Evolutionary conservation across 2,329 filamentous ascomycete species (phyloP), one percentile per base, ranked within the genome.

Genomic region (Epichloe typhina): DNA sequence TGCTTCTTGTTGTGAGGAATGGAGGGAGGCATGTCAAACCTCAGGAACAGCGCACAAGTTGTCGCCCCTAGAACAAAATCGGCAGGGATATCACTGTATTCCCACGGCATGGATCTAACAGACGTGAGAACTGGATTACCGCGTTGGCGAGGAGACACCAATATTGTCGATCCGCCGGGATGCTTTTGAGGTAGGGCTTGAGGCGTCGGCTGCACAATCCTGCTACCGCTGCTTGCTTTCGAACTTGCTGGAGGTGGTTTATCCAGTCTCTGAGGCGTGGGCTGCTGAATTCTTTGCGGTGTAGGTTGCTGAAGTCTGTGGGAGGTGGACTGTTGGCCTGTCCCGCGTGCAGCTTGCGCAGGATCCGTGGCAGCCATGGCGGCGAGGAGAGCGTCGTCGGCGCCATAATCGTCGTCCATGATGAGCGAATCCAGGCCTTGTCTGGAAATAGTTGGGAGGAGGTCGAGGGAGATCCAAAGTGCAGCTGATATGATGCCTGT

Each of bases 71-170:
- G 74, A 8, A 91, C 84, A 65, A 94, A 98, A 69, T 98, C 93
- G 35, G 91, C 88, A 1, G 86, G 84, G n/a, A 95, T 95, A 62
- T 97, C 91, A 54, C 88, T 90, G 67, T 95, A 97, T 68, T 98
- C 93, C 93, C 93, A 98, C 0, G 89, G 80, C 52, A 94, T 75
- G 1, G 85, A 83, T 53, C 84, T 83, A 59, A 98, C 79, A 66
- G 84, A 81, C 50, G 87, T 85, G 33, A 98, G 72, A 47, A 97
- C 86, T 0, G 93, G 93, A 60, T 98, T 98, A 54, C 91, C 93
- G 67, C 95, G 94, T 66, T 98, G 90, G 40, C 90, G 82, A 15
- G 88, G 84, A 37, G 90, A 96, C 33, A 97, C 90, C 19, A 95
- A 76, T 57, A 97, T 95, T 5, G 85, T 81, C 15, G 86, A 88